Evolutionary conservation across 306 rosid species (phyloP), one percentile per base, ranked within the genome.

Genomic region (Quercus engelmannii): DNA sequence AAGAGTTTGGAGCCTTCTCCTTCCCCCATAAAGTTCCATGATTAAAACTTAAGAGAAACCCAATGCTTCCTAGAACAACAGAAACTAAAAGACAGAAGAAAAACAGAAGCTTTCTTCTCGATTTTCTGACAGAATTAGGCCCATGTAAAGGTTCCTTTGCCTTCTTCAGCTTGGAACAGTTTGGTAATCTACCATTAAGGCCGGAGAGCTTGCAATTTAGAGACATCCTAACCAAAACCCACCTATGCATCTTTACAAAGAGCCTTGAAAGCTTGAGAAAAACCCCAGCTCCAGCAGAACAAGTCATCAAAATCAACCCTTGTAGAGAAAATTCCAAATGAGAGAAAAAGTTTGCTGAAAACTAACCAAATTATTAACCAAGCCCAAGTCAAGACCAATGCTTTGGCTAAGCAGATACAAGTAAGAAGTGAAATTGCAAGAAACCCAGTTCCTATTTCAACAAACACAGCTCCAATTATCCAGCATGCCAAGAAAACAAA

Each of bases 141-240:
- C 85, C 89, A 81, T 80, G 74, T 62, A 76, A 20, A 83, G 89
- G 78, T 75, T 87, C 95, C 82, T 84, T 91, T 73, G 81, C 87
- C 88, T 78, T 91, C 83, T 87, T 87, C 78, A 85, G 61, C 90
- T 86, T 90, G 63, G 85, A 80, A 70, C 63, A 83, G 38, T 76
- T 82, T 7, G 88, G 76, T 55, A 89, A 51, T 82, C 89, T 88
- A 13, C 94, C 97, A 86, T 88, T 91, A 57, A 86, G 84, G 65
- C 89, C 85, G 76, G 90, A 83, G 58, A 86, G 62, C 81, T 85
- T 84, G 82, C 90, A 81, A 90, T 86, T 91, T 71, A 87, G 87
- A 78, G 96, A 90, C 98, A 94, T 92, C 70, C 49, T 87, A 20
- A 72, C 76, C 79, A 80, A 82, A 83, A 51, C 80, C 86, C 83